Base-by-base conservation (phyloP, 192 early-diverging fungal genomes). In the Dissophora globulifera region DNA sequence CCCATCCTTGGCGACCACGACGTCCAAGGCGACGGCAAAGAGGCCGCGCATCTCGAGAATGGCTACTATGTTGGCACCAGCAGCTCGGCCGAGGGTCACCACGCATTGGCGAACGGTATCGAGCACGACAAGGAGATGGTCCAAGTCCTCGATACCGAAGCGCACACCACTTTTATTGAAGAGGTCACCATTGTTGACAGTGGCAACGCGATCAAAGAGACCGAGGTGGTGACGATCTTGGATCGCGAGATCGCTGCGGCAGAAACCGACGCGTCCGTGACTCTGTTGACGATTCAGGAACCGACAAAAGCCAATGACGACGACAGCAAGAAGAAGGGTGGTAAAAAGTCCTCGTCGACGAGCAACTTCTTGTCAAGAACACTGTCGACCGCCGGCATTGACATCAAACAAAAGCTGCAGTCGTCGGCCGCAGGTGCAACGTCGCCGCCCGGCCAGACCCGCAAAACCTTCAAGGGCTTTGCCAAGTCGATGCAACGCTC, bases 111-210 rank as follows among this genome's bases (percentile, higher is more conserved):
- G 50, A 43, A 26, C 50, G 50, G 54, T 11, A 42, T 19, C 43
- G 46, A 49, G 43, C 31, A 26, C 47, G 20, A 54, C n/a, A n/a
- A n/a, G n/a, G n/a, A n/a, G n/a, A n/a, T n/a, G 42, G 16, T 27
- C 38, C 13, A 62, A 20, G 45, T 20, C 0, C 26, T 31, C 11
- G 42, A 47, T 12, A 15, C 54, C 30, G 41, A 55, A 20, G 27
- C 53, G 26, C 58, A 54, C 22, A 42, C 61, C 26, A 51, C 66
- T 0, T 13, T 68, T 10, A 31, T 60, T 15, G 57, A 58, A 17
- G 67, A 69, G 47, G 43, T 52, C 40, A 69, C 35, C 1, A 19
- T 69, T 33, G 13, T 51, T 4, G 62, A 54, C n/a, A n/a, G n/a
- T n/a, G 40, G 26, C 19, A 9, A 9, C 9, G 19, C 13, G 12